Evolutionary conservation across 768 basidiomycete genomes (phyloP).

Genomic region (Naganishia onofrii): DNA sequence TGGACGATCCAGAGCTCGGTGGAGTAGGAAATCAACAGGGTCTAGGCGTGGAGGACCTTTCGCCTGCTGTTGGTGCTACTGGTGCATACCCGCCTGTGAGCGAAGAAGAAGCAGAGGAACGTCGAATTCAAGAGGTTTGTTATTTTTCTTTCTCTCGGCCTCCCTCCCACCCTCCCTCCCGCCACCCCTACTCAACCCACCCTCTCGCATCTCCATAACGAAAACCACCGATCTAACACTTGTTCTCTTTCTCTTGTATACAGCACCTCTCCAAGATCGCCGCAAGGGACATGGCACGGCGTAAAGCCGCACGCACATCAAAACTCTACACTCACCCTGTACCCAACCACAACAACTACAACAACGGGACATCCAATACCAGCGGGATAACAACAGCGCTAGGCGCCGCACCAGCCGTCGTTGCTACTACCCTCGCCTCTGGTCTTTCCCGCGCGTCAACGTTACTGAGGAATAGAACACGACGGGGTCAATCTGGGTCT

Average conservation of each 20-base stretch:
- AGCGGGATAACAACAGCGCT: not conserved
- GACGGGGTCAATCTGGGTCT: not conserved
- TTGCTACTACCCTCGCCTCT: slow-evolving; percentile 3
- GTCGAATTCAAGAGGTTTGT: slow-evolving; percentile 34
- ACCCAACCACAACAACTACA: not conserved
- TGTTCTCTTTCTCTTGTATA: too few species aligned
- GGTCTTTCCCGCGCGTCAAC: slow-evolving; percentile 21
- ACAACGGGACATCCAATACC: too few species aligned
- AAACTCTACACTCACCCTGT: slow-evolving; percentile 8
- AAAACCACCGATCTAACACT: too few species aligned
- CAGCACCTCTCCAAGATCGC: slow-evolving; percentile 32
- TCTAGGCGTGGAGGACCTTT: not conserved
- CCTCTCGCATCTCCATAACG: too few species aligned
- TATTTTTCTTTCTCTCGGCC: too few species aligned
- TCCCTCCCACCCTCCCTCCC: too few species aligned
- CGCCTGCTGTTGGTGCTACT: not conserved
- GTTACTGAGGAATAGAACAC: slow-evolving; percentile 7
- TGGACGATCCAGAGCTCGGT: slow-evolving; percentile 11
- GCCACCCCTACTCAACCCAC: too few species aligned
- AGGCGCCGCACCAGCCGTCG: not conserved
- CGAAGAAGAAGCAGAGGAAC: slow-evolving; percentile 33
- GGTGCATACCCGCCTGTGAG: slow-evolving; percentile 27
- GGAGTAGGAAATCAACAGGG: not conserved
- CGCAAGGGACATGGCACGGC: slow-evolving; percentile 31
- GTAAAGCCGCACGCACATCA: slow-evolving; percentile 32